A percentile compares a stretch with the other conserved stretches of the same genome.
Evolutionary conservation across 305 asterid genomes (phyloP).

Genomic region (Rubia tinctorum): DNA sequence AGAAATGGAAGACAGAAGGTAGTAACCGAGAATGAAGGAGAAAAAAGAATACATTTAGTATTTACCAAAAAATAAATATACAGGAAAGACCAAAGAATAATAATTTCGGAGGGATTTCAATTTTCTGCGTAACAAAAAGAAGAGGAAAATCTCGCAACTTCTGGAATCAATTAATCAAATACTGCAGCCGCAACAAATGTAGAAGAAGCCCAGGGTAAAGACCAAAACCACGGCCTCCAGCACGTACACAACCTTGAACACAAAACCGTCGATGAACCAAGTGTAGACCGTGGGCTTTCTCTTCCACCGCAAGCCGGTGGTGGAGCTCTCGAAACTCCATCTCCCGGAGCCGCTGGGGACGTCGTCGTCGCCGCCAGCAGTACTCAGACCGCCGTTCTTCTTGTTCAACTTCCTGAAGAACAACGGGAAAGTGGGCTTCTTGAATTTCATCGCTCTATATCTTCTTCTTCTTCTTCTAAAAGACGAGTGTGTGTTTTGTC

Average conservation of each 20-base stretch:
- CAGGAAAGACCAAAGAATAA: not conserved
- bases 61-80: not conserved
- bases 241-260: constrained; percentile 65
- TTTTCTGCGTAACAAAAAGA: too few relatives aligned
- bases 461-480: not conserved
- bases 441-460: not conserved
- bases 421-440: constrained; percentile 16
- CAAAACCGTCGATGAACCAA: constrained; percentile 66
- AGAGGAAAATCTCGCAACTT: not conserved
- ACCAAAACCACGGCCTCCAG: constrained; percentile 62
- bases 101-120: not conserved
- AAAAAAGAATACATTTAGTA: too few relatives aligned
- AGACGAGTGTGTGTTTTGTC: too few relatives aligned
- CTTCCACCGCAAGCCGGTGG: constrained; percentile 64
- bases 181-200: constrained; percentile 80
- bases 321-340: constrained; percentile 14
- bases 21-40: too few relatives aligned
- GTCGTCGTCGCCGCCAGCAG: not conserved
- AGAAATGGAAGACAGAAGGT: too few relatives aligned
- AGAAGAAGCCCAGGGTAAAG: constrained; percentile 61
- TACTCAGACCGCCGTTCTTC: constrained; percentile 1
- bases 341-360: not conserved
- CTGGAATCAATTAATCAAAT: constrained; percentile 29
- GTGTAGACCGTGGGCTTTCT: constrained; percentile 49
- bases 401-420: constrained; percentile 15